Base-by-base conservation (phyloP, 2,329 filamentous ascomycete species). In the Didymosphaeria variabile region DNA sequence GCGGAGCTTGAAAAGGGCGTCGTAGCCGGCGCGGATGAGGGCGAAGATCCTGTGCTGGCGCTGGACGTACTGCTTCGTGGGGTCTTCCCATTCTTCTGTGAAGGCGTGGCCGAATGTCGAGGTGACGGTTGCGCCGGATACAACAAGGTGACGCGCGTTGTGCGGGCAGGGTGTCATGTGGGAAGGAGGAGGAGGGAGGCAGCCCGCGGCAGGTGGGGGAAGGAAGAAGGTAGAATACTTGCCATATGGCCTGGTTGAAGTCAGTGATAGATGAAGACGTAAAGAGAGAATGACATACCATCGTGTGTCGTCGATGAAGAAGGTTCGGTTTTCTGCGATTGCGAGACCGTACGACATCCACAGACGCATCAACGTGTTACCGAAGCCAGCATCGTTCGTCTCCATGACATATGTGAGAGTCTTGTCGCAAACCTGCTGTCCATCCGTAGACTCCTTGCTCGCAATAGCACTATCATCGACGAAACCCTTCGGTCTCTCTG, bases 261-360 rank as follows among this genome's bases (percentile, higher is more conserved):
- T 76, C 55, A 77, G 68, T 42, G 31, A 15, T 47, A n/a, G 21
- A 59, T 56, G 55, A 40, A 42, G 19, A 31, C 38, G 23, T 51
- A 17, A 44, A n/a, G 40, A 8, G 12, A 15, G 3, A 50, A 38
- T 19, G 56, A 65, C 76, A 58, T 76, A 83, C 86, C 93, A 97
- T 66, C 90, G 85, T 7, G 90, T 88, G 77, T 97, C 93, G 69
- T 96, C 92, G 64, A 97, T 83, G 79, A 97, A 96, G 78, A 97
- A 96, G 0, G 88, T 84, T 26, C 92, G 84, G 15, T 86, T 87
- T 74, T 96, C 91, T 61, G 88, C 86, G 72, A 90, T 84, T 2
- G 93, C 92, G 57, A 96, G 80, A 3, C 91, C 91, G 73, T 95
- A 96, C 29, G 92, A 90, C 70, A 90, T 90, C 92, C 93, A 97